phyloP scores from a whole-genome alignment of 176 grass and related monocot genomes.

The Carex scoparia region DNA sequence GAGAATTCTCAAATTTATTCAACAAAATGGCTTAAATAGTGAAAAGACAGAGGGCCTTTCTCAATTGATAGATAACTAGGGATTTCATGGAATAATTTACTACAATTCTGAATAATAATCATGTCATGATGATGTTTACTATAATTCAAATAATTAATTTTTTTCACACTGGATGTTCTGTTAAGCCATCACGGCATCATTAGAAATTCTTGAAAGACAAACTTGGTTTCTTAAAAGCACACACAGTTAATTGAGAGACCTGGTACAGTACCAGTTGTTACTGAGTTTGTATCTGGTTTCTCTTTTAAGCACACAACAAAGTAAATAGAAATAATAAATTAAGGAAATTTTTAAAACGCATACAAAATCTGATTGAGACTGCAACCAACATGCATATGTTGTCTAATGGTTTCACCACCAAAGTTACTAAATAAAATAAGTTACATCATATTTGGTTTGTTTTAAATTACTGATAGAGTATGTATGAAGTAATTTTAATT shows the following conservation, averaged over 20 bases:
- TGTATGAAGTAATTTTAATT: too few relatives aligned
- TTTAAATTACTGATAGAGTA: too few relatives aligned
- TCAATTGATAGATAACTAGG: background rate
- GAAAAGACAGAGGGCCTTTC: background rate
- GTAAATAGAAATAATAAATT: background rate
- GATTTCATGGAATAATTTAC: background rate
- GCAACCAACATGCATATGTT: background rate
- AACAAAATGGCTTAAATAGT: background rate
- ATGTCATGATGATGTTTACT: conserved; percentile 19
- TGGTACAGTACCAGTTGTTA: background rate
- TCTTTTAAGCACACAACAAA: background rate
- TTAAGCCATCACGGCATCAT: too few relatives aligned
- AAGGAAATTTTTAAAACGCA: background rate
- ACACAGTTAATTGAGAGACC: background rate
- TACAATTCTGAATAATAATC: background rate
- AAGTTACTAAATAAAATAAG: too few relatives aligned
- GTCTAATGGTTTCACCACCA: too few relatives aligned
- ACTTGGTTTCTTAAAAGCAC: too few relatives aligned
- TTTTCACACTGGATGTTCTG: background rate
- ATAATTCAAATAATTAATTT: background rate
- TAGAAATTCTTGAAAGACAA: too few relatives aligned
- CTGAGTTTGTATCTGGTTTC: too few relatives aligned
- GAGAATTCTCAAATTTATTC: background rate
- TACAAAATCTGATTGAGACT: background rate
- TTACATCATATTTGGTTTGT: too few relatives aligned